phyloP scores from a whole-genome alignment of 345 rosid species.

The Moringa oleifera region DNA sequence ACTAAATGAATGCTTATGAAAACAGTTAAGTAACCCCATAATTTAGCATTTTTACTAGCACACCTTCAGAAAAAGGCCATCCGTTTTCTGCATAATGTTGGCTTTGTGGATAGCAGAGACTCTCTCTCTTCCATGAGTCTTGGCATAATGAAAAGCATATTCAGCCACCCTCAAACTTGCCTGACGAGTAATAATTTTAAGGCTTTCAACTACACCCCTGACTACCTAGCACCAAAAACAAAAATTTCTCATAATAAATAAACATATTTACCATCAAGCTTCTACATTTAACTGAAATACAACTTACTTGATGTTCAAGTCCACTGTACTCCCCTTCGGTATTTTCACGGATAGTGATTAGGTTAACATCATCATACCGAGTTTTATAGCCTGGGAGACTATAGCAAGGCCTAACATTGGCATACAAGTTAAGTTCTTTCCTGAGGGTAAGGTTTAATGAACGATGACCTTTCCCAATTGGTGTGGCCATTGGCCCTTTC shows the following conservation, averaged over 20 bases:
- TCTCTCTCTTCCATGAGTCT: constrained; percentile 90
- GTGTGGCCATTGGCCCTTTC: constrained; percentile 99
- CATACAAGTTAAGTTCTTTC: constrained; percentile 93
- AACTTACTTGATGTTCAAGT: constrained; percentile 93
- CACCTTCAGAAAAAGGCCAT: constrained; percentile 96
- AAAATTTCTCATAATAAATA: neutral
- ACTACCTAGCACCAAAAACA: constrained; percentile 56
- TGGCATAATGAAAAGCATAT: constrained; percentile 96
- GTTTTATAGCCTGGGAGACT: constrained; percentile 97
- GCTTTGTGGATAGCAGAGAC: constrained; percentile 98
- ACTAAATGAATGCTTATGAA: neutral
- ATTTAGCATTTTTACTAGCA: neutral
- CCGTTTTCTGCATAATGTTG: constrained; percentile 98
- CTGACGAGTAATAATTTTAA: constrained; percentile 91
- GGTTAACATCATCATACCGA: constrained; percentile 85
- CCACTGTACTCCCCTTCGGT: constrained; percentile 99
- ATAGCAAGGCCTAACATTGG: constrained; percentile 98
- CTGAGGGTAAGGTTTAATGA: constrained; percentile 89
- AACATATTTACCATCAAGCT: neutral
- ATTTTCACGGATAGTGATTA: constrained; percentile 93
- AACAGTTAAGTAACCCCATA: neutral
- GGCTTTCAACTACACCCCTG: constrained; percentile 98
- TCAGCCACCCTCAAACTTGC: constrained; percentile 99
- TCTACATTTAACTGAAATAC: constrained; percentile 7
- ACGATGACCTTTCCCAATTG: constrained; percentile 98